Conservation (phyloP, 176 grass and related monocot genomes). For the Guadua angustifolia region DNA sequence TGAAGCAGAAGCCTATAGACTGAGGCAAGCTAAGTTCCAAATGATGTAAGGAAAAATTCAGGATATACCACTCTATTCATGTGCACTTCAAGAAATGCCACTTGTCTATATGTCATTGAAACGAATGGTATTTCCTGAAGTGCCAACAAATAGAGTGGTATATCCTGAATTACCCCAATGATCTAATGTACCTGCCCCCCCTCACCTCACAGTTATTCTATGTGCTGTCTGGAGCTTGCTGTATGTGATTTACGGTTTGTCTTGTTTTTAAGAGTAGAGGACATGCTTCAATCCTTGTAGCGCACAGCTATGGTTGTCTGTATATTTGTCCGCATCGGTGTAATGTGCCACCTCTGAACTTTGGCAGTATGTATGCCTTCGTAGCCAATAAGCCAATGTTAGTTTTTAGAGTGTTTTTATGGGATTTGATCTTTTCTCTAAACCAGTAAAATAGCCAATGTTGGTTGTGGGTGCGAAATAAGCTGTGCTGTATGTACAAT, state of each 20-base stretch:
- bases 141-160: too few species aligned
- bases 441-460: background rate
- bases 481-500: background rate
- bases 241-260: conserved; percentile 41
- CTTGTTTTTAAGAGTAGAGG: conserved; percentile 14
- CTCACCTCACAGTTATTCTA: background rate
- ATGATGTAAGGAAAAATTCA: too few species aligned
- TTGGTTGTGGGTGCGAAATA: background rate
- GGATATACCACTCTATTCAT: too few species aligned
- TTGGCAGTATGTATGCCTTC: background rate
- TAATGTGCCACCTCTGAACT: background rate
- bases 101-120: too few species aligned
- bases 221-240: background rate
- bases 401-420: too few species aligned
- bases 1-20: conserved; percentile 19
- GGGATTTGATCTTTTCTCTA: background rate
- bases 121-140: too few species aligned
- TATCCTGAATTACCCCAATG: too few species aligned
- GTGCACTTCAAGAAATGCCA: too few species aligned
- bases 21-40: background rate
- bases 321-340: background rate
- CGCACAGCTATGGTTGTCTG: background rate
- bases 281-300: background rate
- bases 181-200: too few species aligned
- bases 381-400: conserved; percentile 22